phyloP scores from a whole-genome alignment of 2,329 filamentous ascomycete genomes.

The Sordariomycetes sp. region DNA sequence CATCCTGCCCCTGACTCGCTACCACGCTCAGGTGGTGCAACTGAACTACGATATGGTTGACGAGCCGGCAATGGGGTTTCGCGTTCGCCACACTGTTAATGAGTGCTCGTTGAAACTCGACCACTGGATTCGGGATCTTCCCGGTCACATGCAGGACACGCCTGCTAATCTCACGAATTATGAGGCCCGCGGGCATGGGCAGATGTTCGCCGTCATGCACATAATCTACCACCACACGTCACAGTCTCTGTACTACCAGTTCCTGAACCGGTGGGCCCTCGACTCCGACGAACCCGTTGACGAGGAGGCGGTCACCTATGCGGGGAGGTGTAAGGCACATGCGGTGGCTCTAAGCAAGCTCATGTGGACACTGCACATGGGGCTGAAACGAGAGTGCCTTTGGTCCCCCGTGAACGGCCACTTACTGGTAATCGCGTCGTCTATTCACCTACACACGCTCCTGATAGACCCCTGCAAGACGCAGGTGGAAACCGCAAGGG shows the following conservation, averaged over 20 bases:
- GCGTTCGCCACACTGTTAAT: neutral
- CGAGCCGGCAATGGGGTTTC: neutral
- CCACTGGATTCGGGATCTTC: neutral
- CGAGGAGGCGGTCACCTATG: neutral
- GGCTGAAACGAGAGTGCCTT: neutral
- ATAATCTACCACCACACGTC: neutral
- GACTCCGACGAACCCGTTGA: neutral
- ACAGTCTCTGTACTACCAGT: neutral
- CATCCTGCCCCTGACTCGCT: neutral
- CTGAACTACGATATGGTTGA: neutral
- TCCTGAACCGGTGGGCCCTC: neutral
- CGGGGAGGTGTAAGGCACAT: neutral
- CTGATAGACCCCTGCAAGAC: neutral
- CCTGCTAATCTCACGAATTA: neutral
- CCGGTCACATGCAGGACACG: neutral
- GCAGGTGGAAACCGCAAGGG: neutral
- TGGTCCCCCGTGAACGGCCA: neutral
- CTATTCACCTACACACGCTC: neutral
- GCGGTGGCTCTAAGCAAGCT: neutral
- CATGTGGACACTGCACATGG: neutral
- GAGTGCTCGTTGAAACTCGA: neutral
- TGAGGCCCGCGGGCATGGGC: neutral
- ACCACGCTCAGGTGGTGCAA: neutral
- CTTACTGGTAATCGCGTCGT: neutral
- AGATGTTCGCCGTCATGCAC: neutral